Evolutionary conservation across 2,329 filamentous ascomycete species (phyloP).

Genomic region (Penicillium freii): DNA sequence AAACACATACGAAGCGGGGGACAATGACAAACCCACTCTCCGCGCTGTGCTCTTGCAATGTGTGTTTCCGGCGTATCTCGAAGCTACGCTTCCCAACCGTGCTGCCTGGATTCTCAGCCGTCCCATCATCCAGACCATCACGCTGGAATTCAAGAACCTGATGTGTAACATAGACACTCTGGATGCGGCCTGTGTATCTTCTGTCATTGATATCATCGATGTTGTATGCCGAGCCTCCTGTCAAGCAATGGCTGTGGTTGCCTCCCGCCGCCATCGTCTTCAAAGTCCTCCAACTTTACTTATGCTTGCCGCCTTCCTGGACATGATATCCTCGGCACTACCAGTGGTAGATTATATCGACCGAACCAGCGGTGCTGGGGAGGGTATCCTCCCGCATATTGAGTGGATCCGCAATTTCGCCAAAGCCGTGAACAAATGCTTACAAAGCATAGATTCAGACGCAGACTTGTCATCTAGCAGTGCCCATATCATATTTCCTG

Average conservation of each 20-base stretch:
- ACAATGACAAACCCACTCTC: conserved; percentile 45
- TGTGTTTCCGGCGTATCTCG: conserved; percentile 58
- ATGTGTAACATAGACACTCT: conserved; percentile 48
- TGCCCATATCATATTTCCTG: conserved; percentile 8
- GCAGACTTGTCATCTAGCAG: not conserved
- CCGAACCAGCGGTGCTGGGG: conserved; percentile 30
- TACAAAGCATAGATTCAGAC: not conserved
- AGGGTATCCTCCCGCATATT: conserved; percentile 33
- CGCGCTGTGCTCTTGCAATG: conserved; percentile 53
- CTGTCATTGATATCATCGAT: conserved; percentile 37
- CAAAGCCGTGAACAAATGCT: conserved; percentile 11
- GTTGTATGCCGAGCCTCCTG: conserved; percentile 41
- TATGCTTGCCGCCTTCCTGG: conserved; percentile 41
- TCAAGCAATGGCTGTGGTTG: conserved; percentile 38
- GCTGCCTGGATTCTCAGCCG: conserved; percentile 53
- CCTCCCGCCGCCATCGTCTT: conserved; percentile 35
- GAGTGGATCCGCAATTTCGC: conserved; percentile 43
- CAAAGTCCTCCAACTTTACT: conserved; percentile 41
- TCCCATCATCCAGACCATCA: conserved; percentile 53
- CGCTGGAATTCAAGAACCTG: conserved; percentile 44
- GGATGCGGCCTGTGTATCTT: conserved; percentile 39
- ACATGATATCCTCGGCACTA: conserved; percentile 43
- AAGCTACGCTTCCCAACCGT: conserved; percentile 45
- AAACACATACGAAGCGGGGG: conserved; percentile 44
- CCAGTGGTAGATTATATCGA: conserved; percentile 50